Conservation (phyloP, 2,329 filamentous ascomycete genomes). For the Monosporascus ibericus region DNA sequence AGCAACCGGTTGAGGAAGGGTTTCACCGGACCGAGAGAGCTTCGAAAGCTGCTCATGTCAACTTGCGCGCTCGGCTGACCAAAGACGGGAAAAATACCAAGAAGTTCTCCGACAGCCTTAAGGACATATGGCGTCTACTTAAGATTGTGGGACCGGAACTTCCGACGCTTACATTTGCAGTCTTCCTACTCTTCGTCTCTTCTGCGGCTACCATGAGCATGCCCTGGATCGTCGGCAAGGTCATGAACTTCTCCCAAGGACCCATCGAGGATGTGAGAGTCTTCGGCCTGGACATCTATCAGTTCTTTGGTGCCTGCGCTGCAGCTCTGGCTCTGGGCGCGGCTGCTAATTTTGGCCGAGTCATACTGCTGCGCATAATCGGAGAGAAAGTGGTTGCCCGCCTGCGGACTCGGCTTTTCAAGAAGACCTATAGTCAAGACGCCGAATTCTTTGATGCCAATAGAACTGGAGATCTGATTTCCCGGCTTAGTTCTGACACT, state of each 20-base stretch:
- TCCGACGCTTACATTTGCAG: constrained; percentile 70
- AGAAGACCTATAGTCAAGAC: constrained; percentile 91
- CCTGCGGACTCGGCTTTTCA: constrained; percentile 82
- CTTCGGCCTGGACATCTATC: constrained; percentile 76
- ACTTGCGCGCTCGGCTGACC: constrained; percentile 79
- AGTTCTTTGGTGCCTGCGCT: constrained; percentile 82
- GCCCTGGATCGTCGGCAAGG: constrained; percentile 92
- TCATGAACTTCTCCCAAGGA: constrained; percentile 71
- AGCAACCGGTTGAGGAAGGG: constrained; percentile 49
- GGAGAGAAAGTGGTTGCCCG: constrained; percentile 91
- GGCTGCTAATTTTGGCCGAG: constrained; percentile 85
- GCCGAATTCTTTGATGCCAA: constrained; percentile 99
- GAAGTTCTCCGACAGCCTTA: constrained; percentile 55
- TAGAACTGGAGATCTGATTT: constrained; percentile 91
- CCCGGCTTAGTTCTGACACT: constrained; percentile 88
- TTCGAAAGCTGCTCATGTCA: constrained; percentile 78
- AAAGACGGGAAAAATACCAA: constrained; percentile 64
- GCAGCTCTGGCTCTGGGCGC: constrained; percentile 76
- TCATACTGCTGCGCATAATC: constrained; percentile 87
- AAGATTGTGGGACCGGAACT: constrained; percentile 84
- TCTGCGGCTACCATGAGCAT: constrained; percentile 94
- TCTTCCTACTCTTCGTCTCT: constrained; percentile 79
- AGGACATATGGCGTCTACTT: constrained; percentile 80
- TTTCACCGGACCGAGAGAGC: constrained; percentile 78
- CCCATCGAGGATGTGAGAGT: constrained; percentile 60